Percentiles rank a stretch among this genome's conserved stretches.
Evolutionary conservation across 306 rosid species (phyloP).

Genomic region (Carpinus fangiana): DNA sequence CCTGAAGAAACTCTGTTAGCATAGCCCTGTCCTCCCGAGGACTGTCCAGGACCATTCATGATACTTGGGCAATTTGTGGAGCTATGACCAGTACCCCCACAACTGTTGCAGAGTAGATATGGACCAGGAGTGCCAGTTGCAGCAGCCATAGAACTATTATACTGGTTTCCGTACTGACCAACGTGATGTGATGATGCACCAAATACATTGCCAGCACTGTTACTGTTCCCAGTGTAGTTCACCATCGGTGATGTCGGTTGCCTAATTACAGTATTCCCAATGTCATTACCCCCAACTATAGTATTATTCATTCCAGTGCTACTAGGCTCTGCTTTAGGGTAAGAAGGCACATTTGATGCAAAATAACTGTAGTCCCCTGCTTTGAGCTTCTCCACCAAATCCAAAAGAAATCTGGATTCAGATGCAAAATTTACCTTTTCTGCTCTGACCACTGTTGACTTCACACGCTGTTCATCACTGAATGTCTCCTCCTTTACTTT

Average conservation of each 20-base stretch:
- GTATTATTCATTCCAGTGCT: constrained; percentile 25
- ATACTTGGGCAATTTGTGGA: constrained; percentile 58
- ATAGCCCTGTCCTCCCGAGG: constrained; percentile 55
- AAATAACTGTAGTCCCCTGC: constrained; percentile 32
- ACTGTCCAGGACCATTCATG: constrained; percentile 39
- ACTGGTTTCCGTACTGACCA: constrained; percentile 57
- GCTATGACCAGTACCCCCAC: constrained; percentile 77
- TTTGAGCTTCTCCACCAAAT: constrained; percentile 57
- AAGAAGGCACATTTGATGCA: constrained; percentile 34
- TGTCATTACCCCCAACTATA: constrained; percentile 28
- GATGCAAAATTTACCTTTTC: constrained; percentile 57
- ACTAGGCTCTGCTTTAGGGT: constrained; percentile 21
- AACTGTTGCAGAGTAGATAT: constrained; percentile 52
- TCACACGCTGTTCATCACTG: constrained; percentile 84
- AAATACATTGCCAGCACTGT: constrained; percentile 48
- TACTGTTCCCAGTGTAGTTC: constrained; percentile 29
- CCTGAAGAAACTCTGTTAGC: constrained; percentile 45
- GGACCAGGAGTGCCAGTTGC: constrained; percentile 35
- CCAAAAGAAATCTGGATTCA: constrained; percentile 50
- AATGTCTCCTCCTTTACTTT: constrained; percentile 83
- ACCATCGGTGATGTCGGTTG: constrained; percentile 35
- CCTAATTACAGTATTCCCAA: constrained; percentile 34
- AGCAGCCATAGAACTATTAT: constrained; percentile 36
- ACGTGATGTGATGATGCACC: constrained; percentile 46
- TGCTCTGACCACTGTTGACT: constrained; percentile 76